Percentiles rank a stretch among this genome's conserved stretches.
phyloP scores from a whole-genome alignment of 495 filamentous ascomycete genomes.

The Penicillium angulare region DNA sequence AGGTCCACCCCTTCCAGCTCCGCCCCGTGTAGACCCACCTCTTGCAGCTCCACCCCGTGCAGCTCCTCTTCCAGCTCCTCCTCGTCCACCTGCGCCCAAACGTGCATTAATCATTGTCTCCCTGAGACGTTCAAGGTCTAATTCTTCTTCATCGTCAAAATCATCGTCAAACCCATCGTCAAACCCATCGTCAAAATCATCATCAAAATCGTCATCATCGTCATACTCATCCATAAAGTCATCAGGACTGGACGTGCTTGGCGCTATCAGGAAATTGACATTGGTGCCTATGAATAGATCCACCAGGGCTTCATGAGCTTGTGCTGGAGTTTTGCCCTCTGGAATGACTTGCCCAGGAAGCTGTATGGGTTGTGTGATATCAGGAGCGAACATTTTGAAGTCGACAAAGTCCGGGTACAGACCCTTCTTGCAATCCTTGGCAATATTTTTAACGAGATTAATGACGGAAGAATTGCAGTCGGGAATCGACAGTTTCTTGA shows the following conservation, averaged over 20 bases:
- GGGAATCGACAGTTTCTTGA: slow-evolving; percentile 15
- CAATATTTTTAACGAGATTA: slow-evolving; percentile 18
- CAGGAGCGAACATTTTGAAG: background rate
- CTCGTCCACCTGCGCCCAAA: background rate
- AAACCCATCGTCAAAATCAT: slow-evolving; percentile 9
- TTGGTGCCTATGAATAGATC: slow-evolving; percentile 25
- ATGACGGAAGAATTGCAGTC: slow-evolving; percentile 26
- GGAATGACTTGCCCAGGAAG: slow-evolving; percentile 21
- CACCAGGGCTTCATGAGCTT: slow-evolving; percentile 17
- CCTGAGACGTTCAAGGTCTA: no score
- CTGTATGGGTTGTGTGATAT: slow-evolving; percentile 21
- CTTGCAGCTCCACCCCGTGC: background rate
- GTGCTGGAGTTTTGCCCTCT: slow-evolving; percentile 17
- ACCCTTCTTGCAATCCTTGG: slow-evolving; percentile 17
- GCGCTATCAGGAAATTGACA: slow-evolving; percentile 22
- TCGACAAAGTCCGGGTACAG: slow-evolving; percentile 16
- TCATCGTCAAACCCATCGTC: slow-evolving; percentile 10
- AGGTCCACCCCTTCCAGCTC: background rate
- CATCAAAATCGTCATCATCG: slow-evolving; percentile 8
- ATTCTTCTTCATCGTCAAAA: slow-evolving; percentile 1
- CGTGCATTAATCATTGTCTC: background rate
- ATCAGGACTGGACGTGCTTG: slow-evolving; percentile 7
- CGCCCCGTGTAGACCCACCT: background rate
- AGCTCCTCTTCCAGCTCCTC: background rate
- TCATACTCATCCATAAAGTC: slow-evolving; percentile 8